Conservation (phyloP, 108 stramenopile genomes). For the Ochromonas danica region DNA sequence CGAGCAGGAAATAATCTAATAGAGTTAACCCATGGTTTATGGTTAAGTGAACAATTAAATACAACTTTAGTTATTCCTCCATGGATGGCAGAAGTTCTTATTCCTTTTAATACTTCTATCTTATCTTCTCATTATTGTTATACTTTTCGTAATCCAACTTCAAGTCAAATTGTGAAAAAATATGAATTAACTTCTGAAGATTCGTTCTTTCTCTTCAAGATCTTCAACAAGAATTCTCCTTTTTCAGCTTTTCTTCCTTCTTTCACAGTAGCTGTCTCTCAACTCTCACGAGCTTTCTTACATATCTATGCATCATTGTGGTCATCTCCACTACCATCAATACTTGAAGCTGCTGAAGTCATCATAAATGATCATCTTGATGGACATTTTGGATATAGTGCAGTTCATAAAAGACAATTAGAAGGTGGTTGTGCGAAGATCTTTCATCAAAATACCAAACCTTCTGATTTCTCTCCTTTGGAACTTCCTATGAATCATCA, state of each 20-base stretch:
- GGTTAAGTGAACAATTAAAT: conserved; percentile 12
- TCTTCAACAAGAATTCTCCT: background rate
- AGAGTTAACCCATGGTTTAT: background rate
- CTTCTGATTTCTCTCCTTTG: background rate
- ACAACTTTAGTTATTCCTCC: background rate
- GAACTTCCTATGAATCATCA: background rate
- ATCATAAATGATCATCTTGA: background rate
- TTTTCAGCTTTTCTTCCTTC: background rate
- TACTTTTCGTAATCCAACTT: background rate
- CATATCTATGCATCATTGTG: background rate
- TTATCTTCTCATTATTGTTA: background rate
- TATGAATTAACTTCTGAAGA: conserved; percentile 23
- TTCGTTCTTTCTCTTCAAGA: background rate
- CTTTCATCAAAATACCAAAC: background rate
- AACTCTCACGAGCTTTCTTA: background rate
- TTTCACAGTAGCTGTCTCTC: background rate
- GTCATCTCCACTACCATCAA: background rate
- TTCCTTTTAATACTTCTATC: conserved; percentile 5
- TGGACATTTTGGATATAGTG: background rate
- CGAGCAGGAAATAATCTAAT: conserved; percentile 4
- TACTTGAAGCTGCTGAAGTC: background rate
- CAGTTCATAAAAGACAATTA: conserved; percentile 9
- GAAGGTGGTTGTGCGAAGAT: conserved; percentile 11
- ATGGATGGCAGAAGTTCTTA: background rate
- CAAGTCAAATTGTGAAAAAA: background rate